Percentiles rank a stretch among this genome's conserved stretches.
Conservation (phyloP, 192 early-diverging fungal genomes). For the Rhizoclosmatium sp. region DNA sequence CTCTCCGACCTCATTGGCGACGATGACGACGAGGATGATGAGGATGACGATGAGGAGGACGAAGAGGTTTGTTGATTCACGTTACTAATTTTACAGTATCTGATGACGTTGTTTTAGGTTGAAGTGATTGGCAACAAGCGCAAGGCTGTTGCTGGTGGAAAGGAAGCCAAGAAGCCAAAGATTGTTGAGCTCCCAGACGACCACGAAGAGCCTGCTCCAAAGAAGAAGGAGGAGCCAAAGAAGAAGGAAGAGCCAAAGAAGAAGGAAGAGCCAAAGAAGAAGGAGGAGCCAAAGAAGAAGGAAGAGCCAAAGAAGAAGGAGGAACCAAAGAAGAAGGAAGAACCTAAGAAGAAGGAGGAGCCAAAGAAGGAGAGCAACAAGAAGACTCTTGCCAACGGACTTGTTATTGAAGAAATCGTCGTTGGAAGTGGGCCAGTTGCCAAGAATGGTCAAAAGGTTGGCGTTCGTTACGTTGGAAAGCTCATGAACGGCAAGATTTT, state of each 20-base stretch:
- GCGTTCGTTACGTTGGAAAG: constrained; percentile 94
- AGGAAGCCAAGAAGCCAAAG: constrained; percentile 51
- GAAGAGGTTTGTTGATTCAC: neutral
- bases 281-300: constrained; percentile 46
- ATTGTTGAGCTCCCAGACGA: constrained; percentile 43
- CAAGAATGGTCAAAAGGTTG: constrained; percentile 70
- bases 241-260: constrained; percentile 36
- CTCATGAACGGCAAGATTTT: constrained; percentile 94
- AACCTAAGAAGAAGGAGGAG: constrained; percentile 47
- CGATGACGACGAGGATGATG: constrained; percentile 23
- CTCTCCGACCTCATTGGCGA: constrained; percentile 16
- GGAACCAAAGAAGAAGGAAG: constrained; percentile 50
- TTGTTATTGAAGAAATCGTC: constrained; percentile 82
- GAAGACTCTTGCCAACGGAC: constrained; percentile 58
- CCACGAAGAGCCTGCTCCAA: constrained; percentile 40
- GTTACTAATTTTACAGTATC: neutral
- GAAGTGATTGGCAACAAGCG: constrained; percentile 37
- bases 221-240: constrained; percentile 25
- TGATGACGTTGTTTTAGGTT: constrained; percentile 1
- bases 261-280: constrained; percentile 39
- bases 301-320: constrained; percentile 53
- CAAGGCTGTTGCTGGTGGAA: constrained; percentile 18
- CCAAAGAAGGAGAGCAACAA: constrained; percentile 50
- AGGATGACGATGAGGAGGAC: constrained; percentile 16
- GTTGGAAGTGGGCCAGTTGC: constrained; percentile 69